Evolutionary conservation across 805 yeast genomes (phyloP), one percentile per base, ranked within the genome.

Genomic region (Isabelozyma heimii): DNA sequence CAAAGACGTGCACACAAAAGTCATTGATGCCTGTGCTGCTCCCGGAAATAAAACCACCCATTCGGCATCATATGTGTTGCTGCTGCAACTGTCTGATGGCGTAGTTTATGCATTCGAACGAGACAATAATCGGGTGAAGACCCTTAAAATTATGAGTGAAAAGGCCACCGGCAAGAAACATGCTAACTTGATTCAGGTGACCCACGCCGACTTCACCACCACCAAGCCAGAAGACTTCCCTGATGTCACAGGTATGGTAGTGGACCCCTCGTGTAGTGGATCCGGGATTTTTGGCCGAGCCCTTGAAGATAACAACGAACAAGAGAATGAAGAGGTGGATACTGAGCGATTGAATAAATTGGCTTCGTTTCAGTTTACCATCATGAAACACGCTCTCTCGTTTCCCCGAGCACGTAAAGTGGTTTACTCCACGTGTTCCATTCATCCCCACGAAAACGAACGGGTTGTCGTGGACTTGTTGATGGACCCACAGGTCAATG

Each of bases 31-130:
- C 1, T 91, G 97, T 70, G 91, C 98, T 2, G 99, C 99, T 0
- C 99, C 99, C 4, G 99, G 99, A 5, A 94, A 94, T 67, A 95
- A 94, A 65, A 94, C 99, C 0, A 89, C 97, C 0, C 98, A 92
- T 68, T 70, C 86, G 17, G 97, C 97, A 0, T 82, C 94, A 0
- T 72, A 80, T 45, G 66, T 89, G 17, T 61, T 59, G 10, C n/a
- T 17, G 7, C 42, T 40, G 38, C n/a, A 24, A 6, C 42, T 42
- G 40, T 42, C 47, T 2, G 56, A 55, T 14, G 54, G 66, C 0
- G 79, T 81, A 5, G 83, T 91, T 8, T 77, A 77, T 56, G 99
- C 99, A 0, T 94, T 91, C 67, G 99, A 94, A 66, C 80, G 91
- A 61, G 96, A 94, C 61, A 71, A 77, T 2, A 79, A 79, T 42